Conservation (phyloP, 176 grass and related monocot species). For the Cenchrus purpureus region DNA sequence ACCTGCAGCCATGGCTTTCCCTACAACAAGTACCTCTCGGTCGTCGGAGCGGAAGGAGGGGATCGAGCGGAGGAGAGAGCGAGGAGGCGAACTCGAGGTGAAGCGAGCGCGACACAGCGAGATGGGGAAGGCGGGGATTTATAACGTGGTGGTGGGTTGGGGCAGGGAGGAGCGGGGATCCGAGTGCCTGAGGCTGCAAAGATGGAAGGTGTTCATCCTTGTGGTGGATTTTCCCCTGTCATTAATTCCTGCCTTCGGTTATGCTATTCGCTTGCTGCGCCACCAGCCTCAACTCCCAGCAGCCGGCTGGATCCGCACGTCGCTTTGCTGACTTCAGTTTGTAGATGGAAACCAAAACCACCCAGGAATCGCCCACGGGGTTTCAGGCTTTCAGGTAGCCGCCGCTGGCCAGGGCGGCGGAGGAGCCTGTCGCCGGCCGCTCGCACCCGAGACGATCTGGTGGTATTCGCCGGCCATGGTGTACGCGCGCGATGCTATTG, state of each 20-base stretch:
- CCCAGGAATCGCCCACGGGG: not conserved
- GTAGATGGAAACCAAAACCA: not conserved
- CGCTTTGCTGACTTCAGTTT: conserved; percentile 7
- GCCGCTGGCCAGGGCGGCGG: not conserved
- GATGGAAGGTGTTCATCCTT: conserved; percentile 4
- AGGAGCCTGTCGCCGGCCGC: not conserved
- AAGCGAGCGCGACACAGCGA: not conserved
- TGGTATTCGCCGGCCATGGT: not conserved
- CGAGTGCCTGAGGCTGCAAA: not conserved
- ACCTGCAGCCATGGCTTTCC: not conserved
- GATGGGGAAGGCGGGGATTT: not conserved
- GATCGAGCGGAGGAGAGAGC: not conserved
- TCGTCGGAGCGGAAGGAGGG: not conserved
- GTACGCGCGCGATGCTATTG: not conserved
- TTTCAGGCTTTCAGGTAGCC: not conserved
- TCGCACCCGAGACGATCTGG: not conserved
- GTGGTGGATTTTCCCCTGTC: not conserved
- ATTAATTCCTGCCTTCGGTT: conserved; percentile 1
- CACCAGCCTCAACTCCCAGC: too few species aligned
- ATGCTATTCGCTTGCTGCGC: not conserved
- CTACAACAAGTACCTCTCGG: not conserved
- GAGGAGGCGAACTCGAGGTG: not conserved
- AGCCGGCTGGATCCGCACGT: not conserved
- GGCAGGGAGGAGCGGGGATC: too few species aligned
- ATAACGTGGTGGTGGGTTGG: not conserved